Evolutionary conservation across 192 early-diverging fungal species (phyloP).

Genomic region (Rhizoclosmatium globosum): DNA sequence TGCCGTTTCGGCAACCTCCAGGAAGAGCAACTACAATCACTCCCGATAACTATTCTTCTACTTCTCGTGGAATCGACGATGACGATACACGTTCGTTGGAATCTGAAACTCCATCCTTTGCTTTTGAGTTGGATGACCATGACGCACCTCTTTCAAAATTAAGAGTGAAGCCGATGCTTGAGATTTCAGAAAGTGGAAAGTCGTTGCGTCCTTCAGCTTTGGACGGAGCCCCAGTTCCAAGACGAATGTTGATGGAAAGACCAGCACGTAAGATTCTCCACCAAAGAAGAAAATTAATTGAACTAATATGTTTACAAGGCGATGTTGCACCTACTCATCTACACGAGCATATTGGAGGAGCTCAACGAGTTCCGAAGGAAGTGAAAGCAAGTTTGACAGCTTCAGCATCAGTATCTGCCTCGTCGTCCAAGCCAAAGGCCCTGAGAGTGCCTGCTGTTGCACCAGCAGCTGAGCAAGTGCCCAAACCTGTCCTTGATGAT

Average conservation of each 20-base stretch:
- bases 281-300: background rate
- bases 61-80: slow-evolving; percentile 7
- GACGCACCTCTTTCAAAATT: background rate
- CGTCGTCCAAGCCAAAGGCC: slow-evolving; percentile 11
- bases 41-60: slow-evolving; percentile 14
- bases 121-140: slow-evolving; percentile 1
- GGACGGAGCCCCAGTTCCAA: background rate
- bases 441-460: slow-evolving; percentile 22
- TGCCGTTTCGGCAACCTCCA: background rate
- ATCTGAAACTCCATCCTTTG: slow-evolving; percentile 35
- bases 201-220: background rate
- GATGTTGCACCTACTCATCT: background rate
- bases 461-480: slow-evolving; percentile 4
- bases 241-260: slow-evolving; percentile 4
- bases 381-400: background rate
- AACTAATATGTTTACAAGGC: background rate
- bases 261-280: slow-evolving; percentile 3
- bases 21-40: slow-evolving; percentile 15
- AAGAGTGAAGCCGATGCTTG: background rate
- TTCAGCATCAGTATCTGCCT: background rate
- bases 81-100: slow-evolving; percentile 30
- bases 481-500: background rate
- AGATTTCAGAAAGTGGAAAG: background rate
- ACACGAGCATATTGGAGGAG: slow-evolving; percentile 32
- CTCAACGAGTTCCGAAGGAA: slow-evolving; percentile 27